Conservation (phyloP, 192 early-diverging fungal genomes). For the Podila clonocystis region DNA sequence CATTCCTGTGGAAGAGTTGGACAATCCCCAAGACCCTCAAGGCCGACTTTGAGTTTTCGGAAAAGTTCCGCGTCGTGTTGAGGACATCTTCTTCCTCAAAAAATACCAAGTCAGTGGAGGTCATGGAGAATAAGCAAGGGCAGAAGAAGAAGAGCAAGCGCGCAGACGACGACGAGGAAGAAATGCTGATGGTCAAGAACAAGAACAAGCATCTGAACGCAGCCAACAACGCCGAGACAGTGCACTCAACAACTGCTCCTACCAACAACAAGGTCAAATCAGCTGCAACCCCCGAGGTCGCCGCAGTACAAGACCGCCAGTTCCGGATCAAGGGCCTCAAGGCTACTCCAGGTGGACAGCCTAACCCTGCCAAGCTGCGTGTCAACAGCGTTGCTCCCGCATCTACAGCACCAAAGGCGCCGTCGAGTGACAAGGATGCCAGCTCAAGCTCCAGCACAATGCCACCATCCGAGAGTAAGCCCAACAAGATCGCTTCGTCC, state of each 20-base stretch:
- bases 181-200: not conserved
- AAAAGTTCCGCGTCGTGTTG: slow-evolving; percentile 26
- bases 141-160: no score
- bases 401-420: not conserved
- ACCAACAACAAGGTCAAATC: slow-evolving; percentile 5
- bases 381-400: slow-evolving; percentile 6
- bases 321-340: slow-evolving; percentile 26
- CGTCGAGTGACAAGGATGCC: not conserved
- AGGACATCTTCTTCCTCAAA: slow-evolving; percentile 8
- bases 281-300: not conserved
- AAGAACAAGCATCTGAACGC: not conserved
- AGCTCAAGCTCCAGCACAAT: not conserved
- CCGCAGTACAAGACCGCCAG: slow-evolving; percentile 30
- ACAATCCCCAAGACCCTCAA: slow-evolving; percentile 16
- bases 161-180: no score
- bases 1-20: slow-evolving; percentile 39
- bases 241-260: not conserved
- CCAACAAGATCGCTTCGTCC: no score
- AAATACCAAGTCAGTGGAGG: not conserved
- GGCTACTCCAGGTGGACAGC: slow-evolving; percentile 21
- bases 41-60: slow-evolving; percentile 35
- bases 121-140: not conserved
- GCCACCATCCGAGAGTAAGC: not conserved
- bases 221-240: not conserved
- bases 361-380: slow-evolving; percentile 25